Base-by-base conservation (phyloP, 768 basidiomycete genomes). In the Psilocybe cyanescens region DNA sequence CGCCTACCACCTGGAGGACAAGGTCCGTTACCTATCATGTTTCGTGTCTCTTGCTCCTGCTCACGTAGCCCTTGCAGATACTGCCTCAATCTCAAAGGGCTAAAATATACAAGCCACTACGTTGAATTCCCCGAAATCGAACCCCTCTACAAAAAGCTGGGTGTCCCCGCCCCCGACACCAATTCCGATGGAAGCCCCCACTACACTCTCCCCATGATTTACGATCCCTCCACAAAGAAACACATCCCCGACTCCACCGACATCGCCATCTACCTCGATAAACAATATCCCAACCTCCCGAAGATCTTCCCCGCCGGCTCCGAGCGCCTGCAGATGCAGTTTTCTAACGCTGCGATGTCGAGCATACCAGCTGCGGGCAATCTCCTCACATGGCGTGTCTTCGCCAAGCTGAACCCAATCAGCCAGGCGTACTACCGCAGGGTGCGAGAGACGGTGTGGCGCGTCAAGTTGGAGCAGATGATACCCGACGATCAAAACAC, bases 201-300 rank as follows among this genome's bases (percentile, higher is more conserved):
- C 41, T 44, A 44, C n/a, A 44, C 41, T 5, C 68, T 82, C 0
- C 84, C 86, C 2, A 71, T 77, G 35, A 81, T 86, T 58, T 65
- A 78, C 62, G 83, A 85, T 63, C 75, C 76, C 0, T 68, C 67
- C 47, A 82, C 80, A 5, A 71, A 71, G 8, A 62, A 65, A 1
- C 54, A 69, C 4, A 48, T 85, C 33, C 60, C 75, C 6, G 80
- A 84, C 33, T 83, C 83, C 0, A 60, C 70, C 29, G 66, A 61
- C 24, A 85, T 86, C 58, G 82, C 79, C 0, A 64, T 72, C 12
- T 84, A 86, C 68, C 73, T 86, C 55, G 84, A 86, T 60, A 70
- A 74, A 1, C 72, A 74, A 2, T 85, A 83, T 66, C 82, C 83
- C 0, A 70, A 73, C 50, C 74, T 77, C 0, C 78, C 77, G 4